A percentile compares a stretch with the other conserved stretches of the same genome.
These are phyloP conservation scores for Lichtheimia hyalospora DNA, from an alignment of 371 early-diverging fungal genomes.

Conservation along the genomic window DNA sequence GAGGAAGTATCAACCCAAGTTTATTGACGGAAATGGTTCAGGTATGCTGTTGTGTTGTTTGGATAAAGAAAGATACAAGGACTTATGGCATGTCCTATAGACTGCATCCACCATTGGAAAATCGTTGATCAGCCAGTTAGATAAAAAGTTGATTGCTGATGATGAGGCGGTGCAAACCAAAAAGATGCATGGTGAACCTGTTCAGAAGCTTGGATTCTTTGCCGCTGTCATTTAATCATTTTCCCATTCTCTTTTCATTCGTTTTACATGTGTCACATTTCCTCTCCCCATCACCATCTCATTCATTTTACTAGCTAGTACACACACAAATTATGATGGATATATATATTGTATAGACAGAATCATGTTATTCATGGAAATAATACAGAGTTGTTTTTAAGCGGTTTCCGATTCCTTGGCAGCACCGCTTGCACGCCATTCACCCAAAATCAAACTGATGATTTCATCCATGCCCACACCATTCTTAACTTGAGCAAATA, in stretches of 20 bases:
- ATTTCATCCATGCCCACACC: conserved; percentile 84
- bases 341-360: too few species aligned
- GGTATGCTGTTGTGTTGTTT: conserved; percentile 29
- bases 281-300: not conserved
- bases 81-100: conserved; percentile 10
- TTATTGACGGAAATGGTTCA: conserved; percentile 79
- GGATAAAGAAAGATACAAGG: not conserved
- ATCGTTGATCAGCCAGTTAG: conserved; percentile 54
- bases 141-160: conserved; percentile 52
- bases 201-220: conserved; percentile 66
- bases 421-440: conserved; percentile 71
- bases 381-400: too few species aligned
- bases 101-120: conserved; percentile 65
- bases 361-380: too few species aligned
- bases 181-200: conserved; percentile 42
- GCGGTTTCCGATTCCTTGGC: conserved; percentile 18
- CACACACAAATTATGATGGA: too few species aligned
- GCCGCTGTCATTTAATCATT: conserved; percentile 44
- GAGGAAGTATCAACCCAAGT: conserved; percentile 78
- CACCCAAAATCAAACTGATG: conserved; percentile 75
- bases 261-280: not conserved
- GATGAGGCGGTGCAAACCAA: conserved; percentile 44
- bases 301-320: too few species aligned
- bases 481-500: conserved; percentile 89
- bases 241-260: not conserved